Base-by-base conservation (phyloP, 495 filamentous ascomycete species). In the Durotheca rogersii region DNA sequence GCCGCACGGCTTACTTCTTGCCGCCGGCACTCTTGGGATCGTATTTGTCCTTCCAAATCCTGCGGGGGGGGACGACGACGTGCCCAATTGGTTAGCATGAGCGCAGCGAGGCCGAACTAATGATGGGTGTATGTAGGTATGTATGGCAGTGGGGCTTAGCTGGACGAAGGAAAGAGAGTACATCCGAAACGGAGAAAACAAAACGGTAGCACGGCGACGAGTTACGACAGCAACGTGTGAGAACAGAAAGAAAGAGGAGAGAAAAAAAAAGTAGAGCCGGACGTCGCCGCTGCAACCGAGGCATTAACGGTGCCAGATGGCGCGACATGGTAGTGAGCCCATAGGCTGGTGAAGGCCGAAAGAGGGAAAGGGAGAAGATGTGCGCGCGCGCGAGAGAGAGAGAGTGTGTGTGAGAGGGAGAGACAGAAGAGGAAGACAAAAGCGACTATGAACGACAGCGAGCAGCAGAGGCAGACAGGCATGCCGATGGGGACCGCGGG, bases 21-120 rank as follows among this genome's bases (percentile, higher is more conserved):
- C 53, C 38, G 55, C 49, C 62, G 61, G 64, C 61, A 58, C 76
- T 70, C 68, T 65, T 85, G 74, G 53, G 88, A 64, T 88, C 81
- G 70, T 96, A 96, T 69, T 96, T 96, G 37, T 92, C 88, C 66
- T 96, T 96, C 90, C 90, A 95, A 53, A 96, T 95, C 90, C 90
- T 96, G 60, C 49, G 46, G 17, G 42, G 38, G 41, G 44, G 41
- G 34, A 41, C 49, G 41, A 45, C n/a, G n/a, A n/a, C n/a, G n/a
- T n/a, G n/a, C n/a, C n/a, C n/a, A 30, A 61, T 53, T 55, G 48
- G 55, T 64, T 44, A 60, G 52, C 32, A 48, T 47, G 39, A 53
- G 54, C 4, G 40, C 35, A 27, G 23, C 23, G 9, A 27, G 23
- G 9, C 4, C 4, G 4, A 27, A 27, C 4, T 27, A 9, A 9